A percentile compares a stretch with the other conserved stretches of the same genome.
These are phyloP conservation scores for Huntiella moniliformis DNA, from an alignment of 2,329 filamentous ascomycete genomes.

Conservation along the genomic window DNA sequence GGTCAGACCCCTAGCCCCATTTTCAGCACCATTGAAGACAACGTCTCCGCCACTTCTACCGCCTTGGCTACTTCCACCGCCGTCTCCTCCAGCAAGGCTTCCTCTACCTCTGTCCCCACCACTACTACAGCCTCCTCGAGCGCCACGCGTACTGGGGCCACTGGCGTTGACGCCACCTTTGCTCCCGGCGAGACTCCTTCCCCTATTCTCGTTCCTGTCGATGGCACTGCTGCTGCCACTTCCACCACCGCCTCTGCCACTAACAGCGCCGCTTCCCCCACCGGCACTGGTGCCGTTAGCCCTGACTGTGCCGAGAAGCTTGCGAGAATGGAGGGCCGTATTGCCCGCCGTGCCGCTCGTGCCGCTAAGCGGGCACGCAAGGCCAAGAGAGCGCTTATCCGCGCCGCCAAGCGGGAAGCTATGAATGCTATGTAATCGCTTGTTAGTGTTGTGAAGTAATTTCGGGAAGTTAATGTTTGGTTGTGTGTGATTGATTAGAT, in stretches of 20 bases:
- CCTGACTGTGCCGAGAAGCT: background rate
- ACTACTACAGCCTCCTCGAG: background rate
- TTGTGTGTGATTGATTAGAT: no score
- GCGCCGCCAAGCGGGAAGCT: constrained; percentile 5
- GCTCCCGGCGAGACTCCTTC: constrained; percentile 6
- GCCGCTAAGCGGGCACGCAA: background rate
- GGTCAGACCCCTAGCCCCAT: constrained; percentile 6
- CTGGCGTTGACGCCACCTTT: constrained; percentile 7
- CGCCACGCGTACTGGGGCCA: background rate
- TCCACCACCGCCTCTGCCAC: background rate
- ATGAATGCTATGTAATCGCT: no score
- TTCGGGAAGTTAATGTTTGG: no score
- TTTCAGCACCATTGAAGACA: background rate
- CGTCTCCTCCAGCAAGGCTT: background rate
- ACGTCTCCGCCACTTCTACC: background rate
- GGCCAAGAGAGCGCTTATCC: constrained; percentile 4
- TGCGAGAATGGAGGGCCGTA: background rate
- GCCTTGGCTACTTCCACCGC: background rate
- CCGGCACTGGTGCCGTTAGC: background rate
- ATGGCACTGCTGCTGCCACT: background rate
- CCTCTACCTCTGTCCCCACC: background rate
- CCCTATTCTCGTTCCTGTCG: constrained; percentile 8
- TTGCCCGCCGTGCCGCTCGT: background rate
- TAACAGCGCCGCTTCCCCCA: background rate
- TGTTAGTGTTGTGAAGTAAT: no score